Conservation (phyloP, 1,139 yeast genomes). For the Saccharomyces hybrid region DNA sequence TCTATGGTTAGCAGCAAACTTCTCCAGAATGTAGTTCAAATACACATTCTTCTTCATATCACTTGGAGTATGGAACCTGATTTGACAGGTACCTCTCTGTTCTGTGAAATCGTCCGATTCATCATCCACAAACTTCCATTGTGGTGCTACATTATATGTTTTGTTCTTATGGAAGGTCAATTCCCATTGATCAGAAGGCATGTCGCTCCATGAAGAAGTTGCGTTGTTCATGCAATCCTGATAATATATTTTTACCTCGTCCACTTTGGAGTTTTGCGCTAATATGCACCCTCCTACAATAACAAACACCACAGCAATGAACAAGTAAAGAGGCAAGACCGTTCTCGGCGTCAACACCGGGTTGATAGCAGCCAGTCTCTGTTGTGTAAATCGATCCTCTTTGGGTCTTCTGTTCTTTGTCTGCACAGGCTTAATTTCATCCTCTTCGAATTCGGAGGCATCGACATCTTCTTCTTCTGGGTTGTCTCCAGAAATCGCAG, state of each 20-base stretch:
- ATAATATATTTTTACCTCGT: constrained; percentile 77
- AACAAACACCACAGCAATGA: constrained; percentile 73
- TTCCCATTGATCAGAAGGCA: constrained; percentile 52
- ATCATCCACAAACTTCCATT: constrained; percentile 54
- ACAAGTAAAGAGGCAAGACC: constrained; percentile 71
- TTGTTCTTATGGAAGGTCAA: constrained; percentile 45
- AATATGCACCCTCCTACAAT: constrained; percentile 90
- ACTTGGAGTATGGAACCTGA: constrained; percentile 74
- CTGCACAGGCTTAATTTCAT: constrained; percentile 28
- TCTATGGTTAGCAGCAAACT: constrained; percentile 89
- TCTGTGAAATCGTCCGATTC: constrained; percentile 44
- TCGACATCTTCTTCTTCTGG: constrained; percentile 28
- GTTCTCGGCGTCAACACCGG: constrained; percentile 90
- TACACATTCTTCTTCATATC: constrained; percentile 70
- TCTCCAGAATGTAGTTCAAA: constrained; percentile 70
- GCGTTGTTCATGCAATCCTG: constrained; percentile 65
- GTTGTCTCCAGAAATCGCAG: constrained; percentile 7
- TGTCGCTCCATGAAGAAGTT: constrained; percentile 43
- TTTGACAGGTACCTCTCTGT: constrained; percentile 50
- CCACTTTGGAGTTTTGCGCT: constrained; percentile 67
- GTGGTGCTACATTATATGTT: constrained; percentile 37
- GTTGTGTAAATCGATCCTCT: constrained; percentile 63
- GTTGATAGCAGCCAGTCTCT: constrained; percentile 46
- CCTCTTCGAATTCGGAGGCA: constrained; percentile 32
- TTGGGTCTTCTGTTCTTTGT: constrained; percentile 54